Evolutionary conservation across 805 yeast genomes (phyloP).

Genomic region (Barnettozyma californica): DNA sequence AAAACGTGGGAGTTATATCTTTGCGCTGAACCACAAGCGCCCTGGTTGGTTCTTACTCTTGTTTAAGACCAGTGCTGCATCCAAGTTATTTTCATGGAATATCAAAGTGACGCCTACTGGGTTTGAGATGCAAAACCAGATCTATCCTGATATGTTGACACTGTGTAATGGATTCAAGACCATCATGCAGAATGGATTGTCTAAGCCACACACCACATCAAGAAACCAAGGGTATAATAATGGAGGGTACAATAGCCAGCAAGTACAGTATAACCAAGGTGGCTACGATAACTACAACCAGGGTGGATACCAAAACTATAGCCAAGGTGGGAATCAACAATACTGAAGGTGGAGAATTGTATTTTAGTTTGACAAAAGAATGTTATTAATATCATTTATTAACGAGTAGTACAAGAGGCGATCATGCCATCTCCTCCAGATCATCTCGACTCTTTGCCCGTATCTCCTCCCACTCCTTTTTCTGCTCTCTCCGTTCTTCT

Average conservation of each 20-base stretch:
- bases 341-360: neutral
- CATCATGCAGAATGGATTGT: constrained; percentile 28
- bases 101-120: constrained; percentile 90
- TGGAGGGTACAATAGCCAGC: neutral
- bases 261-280: neutral
- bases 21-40: constrained; percentile 80
- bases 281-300: neutral
- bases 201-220: neutral
- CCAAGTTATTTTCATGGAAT: constrained; percentile 77
- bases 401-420: neutral
- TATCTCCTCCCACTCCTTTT: constrained; percentile 11
- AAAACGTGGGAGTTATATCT: constrained; percentile 82
- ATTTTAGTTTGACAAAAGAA: neutral
- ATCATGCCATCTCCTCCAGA: constrained; percentile 20
- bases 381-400: neutral
- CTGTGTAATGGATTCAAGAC: constrained; percentile 95
- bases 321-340: neutral
- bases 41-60: constrained; percentile 93
- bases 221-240: neutral
- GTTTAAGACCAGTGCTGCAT: constrained; percentile 72
- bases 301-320: neutral
- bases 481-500: constrained; percentile 14
- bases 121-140: constrained; percentile 68
- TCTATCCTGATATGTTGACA: constrained; percentile 83
- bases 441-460: constrained; percentile 15